These are phyloP conservation scores for Myriosclerotinia curreyana DNA, from an alignment of 2,329 filamentous ascomycete genomes.

Conservation along the genomic window DNA sequence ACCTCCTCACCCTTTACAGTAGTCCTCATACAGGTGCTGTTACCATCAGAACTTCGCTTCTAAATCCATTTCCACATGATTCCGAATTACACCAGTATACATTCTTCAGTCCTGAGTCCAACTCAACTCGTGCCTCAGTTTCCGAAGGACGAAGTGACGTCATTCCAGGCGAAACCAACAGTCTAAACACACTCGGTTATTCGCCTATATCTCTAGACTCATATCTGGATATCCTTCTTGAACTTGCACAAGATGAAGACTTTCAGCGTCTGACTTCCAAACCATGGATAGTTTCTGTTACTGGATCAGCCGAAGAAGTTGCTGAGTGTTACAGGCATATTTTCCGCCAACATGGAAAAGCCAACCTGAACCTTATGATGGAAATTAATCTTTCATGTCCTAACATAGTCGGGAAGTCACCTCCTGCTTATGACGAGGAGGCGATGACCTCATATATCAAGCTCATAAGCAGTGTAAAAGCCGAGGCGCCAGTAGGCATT, in stretches of 20 bases:
- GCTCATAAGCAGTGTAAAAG: slow-evolving; percentile 22
- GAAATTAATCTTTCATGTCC: slow-evolving; percentile 79
- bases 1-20: slow-evolving; percentile 60
- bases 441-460: slow-evolving; percentile 55
- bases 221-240: slow-evolving; percentile 57
- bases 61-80: slow-evolving; percentile 58
- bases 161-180: slow-evolving; percentile 41
- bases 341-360: slow-evolving; percentile 40
- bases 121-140: slow-evolving; percentile 30
- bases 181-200: slow-evolving; percentile 72
- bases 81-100: slow-evolving; percentile 69
- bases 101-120: slow-evolving; percentile 56
- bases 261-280: slow-evolving; percentile 43
- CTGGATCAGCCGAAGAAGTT: slow-evolving; percentile 59
- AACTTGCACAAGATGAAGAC: slow-evolving; percentile 42
- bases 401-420: slow-evolving; percentile 66
- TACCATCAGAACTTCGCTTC: slow-evolving; percentile 68
- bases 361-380: slow-evolving; percentile 48
- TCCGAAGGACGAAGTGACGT: slow-evolving; percentile 27
- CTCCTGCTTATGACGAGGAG: slow-evolving; percentile 62
- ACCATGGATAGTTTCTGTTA: slow-evolving; percentile 68
- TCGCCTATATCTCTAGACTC: slow-evolving; percentile 58
- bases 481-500: slow-evolving; percentile 15
- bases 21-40: slow-evolving; percentile 66
- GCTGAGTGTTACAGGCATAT: slow-evolving; percentile 49